Base-by-base conservation (phyloP, 495 filamentous ascomycete genomes). In the Astrothelium subdiscretum region DNA sequence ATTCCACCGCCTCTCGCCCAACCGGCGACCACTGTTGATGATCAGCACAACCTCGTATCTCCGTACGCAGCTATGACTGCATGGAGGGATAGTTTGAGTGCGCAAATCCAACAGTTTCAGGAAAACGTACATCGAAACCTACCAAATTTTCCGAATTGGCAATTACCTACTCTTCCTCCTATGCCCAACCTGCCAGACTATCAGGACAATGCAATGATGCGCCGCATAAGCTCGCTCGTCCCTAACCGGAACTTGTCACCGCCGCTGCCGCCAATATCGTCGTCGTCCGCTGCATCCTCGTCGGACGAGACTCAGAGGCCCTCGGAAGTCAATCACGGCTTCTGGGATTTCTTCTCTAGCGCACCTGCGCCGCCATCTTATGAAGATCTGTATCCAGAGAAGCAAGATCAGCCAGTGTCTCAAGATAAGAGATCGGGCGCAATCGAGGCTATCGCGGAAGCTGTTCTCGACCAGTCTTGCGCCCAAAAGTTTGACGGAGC, bases 71-170 rank as follows among this genome's bases (percentile, higher is more conserved):
- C 86, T 29, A 81, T 90, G 72, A 77, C 84, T 31, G 88, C 87
- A 27, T 85, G 89, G 80, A 83, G 86, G 62, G 87, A 92, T 59
- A 86, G 90, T 59, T 74, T 95, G 20, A 81, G 85, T 44, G 80
- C 82, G 2, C 91, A 94, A 68, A 82, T 94, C 67, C 87, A 92
- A 59, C 85, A 91, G 40, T 79, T 91, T 64, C 90, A 92, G 66
- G 85, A 91, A 65, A 83, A 79, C 18, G 82, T 88, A 60, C 77
- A 85, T 27, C 77, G 85, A 66, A 86, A 83, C 27, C 81, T 89
- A 71, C 86, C 87, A 20, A 86, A 86, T 59, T 60, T 68, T 38
- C 48, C 48, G 8, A 54, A 29, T 29, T 54, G 48, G 48, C 65
- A 67, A 20, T 77, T 90, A 42, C 78, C 79, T 32, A 71, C 78